Evolutionary conservation across 208 protist species (phyloP), one percentile per base, ranked within the genome.

Genomic region (Crithidia mellificae): DNA sequence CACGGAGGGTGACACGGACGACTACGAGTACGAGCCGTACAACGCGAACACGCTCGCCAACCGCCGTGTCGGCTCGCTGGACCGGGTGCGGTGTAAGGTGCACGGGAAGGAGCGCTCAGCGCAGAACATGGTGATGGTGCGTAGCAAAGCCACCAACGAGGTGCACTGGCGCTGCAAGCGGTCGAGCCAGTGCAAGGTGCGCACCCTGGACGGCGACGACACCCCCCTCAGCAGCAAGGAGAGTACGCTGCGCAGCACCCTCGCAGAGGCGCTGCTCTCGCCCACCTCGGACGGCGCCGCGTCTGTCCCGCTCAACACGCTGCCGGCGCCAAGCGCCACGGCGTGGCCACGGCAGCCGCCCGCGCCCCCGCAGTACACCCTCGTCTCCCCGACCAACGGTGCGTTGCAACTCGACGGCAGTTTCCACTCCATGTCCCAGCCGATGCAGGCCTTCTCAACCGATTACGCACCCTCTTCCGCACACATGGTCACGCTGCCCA

Each of bases 81-180:
- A 74, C 59, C 62, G 69, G 17, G 74, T 80, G 49, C 29, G n/a
- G 20, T 80, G 74, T 47, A 43, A 30, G 11, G 15, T 74, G 66
- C 74, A 80, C 59, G 53, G 59, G 7, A 80, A 74, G 68, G 67
- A 80, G 41, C 55, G 74, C 5, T 70, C 66, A 11, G 74, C 74
- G 20, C 74, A 80, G 58, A 80, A 80, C 69, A 80, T 80, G 74
- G 52, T 80, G 30, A 55, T 74, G 41, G 34, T 80, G 30, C 62
- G 57, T 22, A 58, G 47, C 63, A 70, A 72, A 49, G 19, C 5
- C 1, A 75, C 74, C 15, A 59, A 54, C 58, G 74, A 69, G 29
- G 38, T 74, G 0, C 39, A 67, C 61, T 80, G 74, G 74, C 61
- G 68, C 46, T 80, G 74, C 64, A 80, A 80, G 68, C 63, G 47